Evolutionary conservation across 2,329 filamentous ascomycete species (phyloP).

Genomic region (Cladosporium sp.): DNA sequence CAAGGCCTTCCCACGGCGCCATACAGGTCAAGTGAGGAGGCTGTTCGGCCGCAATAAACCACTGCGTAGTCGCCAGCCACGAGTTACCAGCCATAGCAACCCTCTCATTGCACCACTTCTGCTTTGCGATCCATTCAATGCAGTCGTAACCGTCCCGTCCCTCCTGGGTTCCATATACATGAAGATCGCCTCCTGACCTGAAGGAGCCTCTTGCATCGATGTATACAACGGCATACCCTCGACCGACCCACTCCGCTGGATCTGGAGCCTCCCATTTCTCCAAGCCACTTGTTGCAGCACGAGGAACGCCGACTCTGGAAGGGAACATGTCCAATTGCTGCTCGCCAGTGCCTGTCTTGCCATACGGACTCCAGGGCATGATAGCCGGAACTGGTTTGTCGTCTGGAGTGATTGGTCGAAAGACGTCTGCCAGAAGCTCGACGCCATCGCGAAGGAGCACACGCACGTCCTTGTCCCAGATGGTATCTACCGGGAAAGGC

Average conservation of each 20-base stretch:
- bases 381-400: neutral
- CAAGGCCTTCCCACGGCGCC: constrained; percentile 47
- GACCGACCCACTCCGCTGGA: constrained; percentile 26
- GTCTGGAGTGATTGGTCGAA: neutral
- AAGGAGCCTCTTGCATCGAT: constrained; percentile 32
- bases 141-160: constrained; percentile 43
- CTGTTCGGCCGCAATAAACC: constrained; percentile 40
- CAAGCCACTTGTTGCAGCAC: neutral
- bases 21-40: constrained; percentile 44
- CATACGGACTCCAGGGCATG: neutral
- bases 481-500: neutral
- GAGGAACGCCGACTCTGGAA: neutral
- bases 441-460: neutral
- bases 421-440: neutral
- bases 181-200: constrained; percentile 37
- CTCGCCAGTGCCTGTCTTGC: neutral
- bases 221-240: constrained; percentile 34
- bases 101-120: constrained; percentile 46
- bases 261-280: neutral
- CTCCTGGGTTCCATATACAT: constrained; percentile 43
- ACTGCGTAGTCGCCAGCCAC: constrained; percentile 41
- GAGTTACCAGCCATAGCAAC: constrained; percentile 48
- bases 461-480: neutral
- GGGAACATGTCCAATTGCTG: neutral
- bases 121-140: constrained; percentile 41